Conservation (phyloP, 2,329 filamentous ascomycete species). For the Colletotrichum cordylinicola region DNA sequence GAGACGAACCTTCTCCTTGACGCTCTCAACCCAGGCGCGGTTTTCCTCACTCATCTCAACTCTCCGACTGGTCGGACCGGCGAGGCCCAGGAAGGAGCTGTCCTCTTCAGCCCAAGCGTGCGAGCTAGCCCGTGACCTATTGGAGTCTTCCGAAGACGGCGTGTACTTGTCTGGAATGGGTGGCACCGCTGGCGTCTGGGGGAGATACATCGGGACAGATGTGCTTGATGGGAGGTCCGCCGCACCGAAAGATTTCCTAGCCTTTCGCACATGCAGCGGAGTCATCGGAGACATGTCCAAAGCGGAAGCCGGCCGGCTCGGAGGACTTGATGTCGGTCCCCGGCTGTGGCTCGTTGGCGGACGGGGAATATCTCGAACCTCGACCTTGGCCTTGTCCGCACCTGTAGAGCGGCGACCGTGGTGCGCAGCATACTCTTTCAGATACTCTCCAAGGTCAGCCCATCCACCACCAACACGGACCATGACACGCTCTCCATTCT, state of each 20-base stretch:
- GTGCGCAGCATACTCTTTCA: constrained; percentile 91
- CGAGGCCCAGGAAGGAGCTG: constrained; percentile 67
- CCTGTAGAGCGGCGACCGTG: constrained; percentile 75
- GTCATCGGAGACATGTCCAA: constrained; percentile 47
- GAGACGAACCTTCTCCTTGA: constrained; percentile 79
- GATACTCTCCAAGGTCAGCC: constrained; percentile 94
- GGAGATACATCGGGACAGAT: constrained; percentile 30
- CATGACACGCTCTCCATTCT: constrained; percentile 92
- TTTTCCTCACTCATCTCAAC: constrained; percentile 75
- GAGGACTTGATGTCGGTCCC: constrained; percentile 35
- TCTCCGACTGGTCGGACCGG: constrained; percentile 71
- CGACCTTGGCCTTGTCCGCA: constrained; percentile 56
- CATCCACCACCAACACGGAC: constrained; percentile 98
- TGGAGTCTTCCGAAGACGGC: constrained; percentile 50
- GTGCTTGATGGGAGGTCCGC: constrained; percentile 24
- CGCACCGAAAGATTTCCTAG: constrained; percentile 51
- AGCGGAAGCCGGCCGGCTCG: constrained; percentile 38
- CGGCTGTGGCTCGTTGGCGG: constrained; percentile 21
- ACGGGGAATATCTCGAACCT: constrained; percentile 58
- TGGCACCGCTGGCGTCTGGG: constrained; percentile 49
- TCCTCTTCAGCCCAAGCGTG: constrained; percentile 65
- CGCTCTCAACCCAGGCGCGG: constrained; percentile 80
- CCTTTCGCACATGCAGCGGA: constrained; percentile 61
- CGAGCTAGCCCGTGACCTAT: constrained; percentile 57
- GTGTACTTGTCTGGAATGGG: constrained; percentile 39